phyloP scores from a whole-genome alignment of 2,329 filamentous ascomycete genomes.

The Apiospora phragmitis region DNA sequence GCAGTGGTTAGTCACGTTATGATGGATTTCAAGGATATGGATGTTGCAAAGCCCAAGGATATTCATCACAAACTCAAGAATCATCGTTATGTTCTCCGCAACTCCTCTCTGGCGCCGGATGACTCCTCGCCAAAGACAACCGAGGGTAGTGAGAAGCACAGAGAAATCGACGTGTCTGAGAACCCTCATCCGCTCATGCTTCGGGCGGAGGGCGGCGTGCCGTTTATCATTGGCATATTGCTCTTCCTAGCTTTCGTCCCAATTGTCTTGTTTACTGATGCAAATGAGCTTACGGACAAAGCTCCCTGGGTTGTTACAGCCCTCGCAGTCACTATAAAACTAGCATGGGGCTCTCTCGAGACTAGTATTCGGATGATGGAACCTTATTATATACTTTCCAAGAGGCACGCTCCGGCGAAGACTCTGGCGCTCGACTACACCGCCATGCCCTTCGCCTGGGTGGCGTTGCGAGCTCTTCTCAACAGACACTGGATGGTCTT shows the following conservation, averaged over 20 bases:
- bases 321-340: slow-evolving; percentile 65
- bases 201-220: slow-evolving; percentile 57
- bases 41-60: slow-evolving; percentile 63
- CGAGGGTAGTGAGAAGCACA: slow-evolving; percentile 47
- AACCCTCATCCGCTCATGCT: slow-evolving; percentile 72
- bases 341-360: slow-evolving; percentile 69
- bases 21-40: slow-evolving; percentile 72
- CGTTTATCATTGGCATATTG: slow-evolving; percentile 59
- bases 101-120: slow-evolving; percentile 69
- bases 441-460: slow-evolving; percentile 66
- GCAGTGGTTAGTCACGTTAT: slow-evolving; percentile 72
- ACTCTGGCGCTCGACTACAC: slow-evolving; percentile 74
- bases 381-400: slow-evolving; percentile 70
- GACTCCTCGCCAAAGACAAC: slow-evolving; percentile 45
- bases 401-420: slow-evolving; percentile 63
- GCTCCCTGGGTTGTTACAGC: slow-evolving; percentile 67
- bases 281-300: slow-evolving; percentile 57
- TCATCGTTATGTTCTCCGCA: slow-evolving; percentile 68
- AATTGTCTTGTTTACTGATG: slow-evolving; percentile 59
- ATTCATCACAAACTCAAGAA: slow-evolving; percentile 69
- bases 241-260: slow-evolving; percentile 60
- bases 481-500: slow-evolving; percentile 68
- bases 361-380: slow-evolving; percentile 72
- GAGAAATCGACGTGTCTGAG: slow-evolving; percentile 50
- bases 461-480: slow-evolving; percentile 60